Evolutionary conservation across 352 stramenopile species (phyloP).

Genomic region (Saprolegnia diclina): DNA sequence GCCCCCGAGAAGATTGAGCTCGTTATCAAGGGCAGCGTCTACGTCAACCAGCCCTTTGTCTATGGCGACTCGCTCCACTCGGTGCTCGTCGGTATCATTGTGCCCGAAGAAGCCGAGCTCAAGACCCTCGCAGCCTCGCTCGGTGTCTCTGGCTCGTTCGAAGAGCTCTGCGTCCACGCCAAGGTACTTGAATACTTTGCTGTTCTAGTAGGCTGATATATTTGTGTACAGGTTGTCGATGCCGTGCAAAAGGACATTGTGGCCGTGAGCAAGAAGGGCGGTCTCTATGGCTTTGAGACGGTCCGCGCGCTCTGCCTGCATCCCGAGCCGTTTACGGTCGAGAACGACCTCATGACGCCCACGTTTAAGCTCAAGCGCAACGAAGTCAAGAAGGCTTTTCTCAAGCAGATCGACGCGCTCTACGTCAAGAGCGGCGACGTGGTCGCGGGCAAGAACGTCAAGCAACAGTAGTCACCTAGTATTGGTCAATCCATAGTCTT

Average conservation of each 20-base stretch:
- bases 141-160: not conserved
- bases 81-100: slow-evolving; percentile 90
- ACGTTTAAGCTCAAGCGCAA: slow-evolving; percentile 96
- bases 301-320: slow-evolving; percentile 85
- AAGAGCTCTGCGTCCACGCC: slow-evolving; percentile 22
- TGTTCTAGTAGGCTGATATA: slow-evolving; percentile 31
- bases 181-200: too few species aligned
- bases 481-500: not conserved
- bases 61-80: slow-evolving; percentile 93
- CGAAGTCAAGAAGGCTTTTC: slow-evolving; percentile 82
- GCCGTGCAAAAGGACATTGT: slow-evolving; percentile 78
- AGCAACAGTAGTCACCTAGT: slow-evolving; percentile 1
- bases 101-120: slow-evolving; percentile 89
- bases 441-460: slow-evolving; percentile 23
- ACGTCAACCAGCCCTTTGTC: slow-evolving; percentile 92
- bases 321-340: slow-evolving; percentile 77
- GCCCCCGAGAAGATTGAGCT: slow-evolving; percentile 96
- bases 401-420: slow-evolving; percentile 70
- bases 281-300: slow-evolving; percentile 90
- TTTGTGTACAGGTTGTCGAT: slow-evolving; percentile 37
- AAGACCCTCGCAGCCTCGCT: slow-evolving; percentile 17
- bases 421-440: slow-evolving; percentile 44
- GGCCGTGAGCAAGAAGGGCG: slow-evolving; percentile 45
- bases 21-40: slow-evolving; percentile 84
- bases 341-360: slow-evolving; percentile 92